Base-by-base conservation (phyloP, 805 yeast genomes). In the Lipomyces mesembrius region DNA sequence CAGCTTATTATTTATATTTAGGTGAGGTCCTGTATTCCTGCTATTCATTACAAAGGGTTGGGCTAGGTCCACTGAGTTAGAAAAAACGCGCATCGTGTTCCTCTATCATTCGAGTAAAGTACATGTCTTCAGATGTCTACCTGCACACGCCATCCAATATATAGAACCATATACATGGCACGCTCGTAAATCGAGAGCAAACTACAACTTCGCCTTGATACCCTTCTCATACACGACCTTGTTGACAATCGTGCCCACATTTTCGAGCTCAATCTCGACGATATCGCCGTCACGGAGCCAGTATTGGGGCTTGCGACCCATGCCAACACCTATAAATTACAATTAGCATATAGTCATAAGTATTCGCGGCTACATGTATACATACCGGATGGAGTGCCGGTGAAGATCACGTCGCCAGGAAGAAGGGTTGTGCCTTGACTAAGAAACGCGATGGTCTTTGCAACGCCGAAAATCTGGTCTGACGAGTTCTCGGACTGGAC, bases 351-450 rank as follows among this genome's bases (percentile, higher is more conserved):
- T 8, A 32, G 9, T 27, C 32, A 29, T 35, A 27, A 29, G 22
- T 2, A 27, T 22, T 5, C 37, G 46, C 3, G n/a, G 53, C 14
- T 14, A 20, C 8, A 20, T n/a, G n/a, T 12, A 29, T 7, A 37
- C 54, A 11, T 55, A 68, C 71, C 71, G 20, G 81, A 75, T 9
- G 88, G 88, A 6, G 88, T 85, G 4, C 88, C 88, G 64, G 86
- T 84, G 72, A 83, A 82, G 62, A 85, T 82, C 29, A 85, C 67
- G 71, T 83, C 86, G 54, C 88, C 88, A 0, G 87, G 86, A 59
- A 76, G 74, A 49, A 85, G 78, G 0, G 88, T 85, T 3, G 84
- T 77, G 9, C 87, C 87, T 68, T 82, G 83, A 39, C 84, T 79
- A 64, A 85, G 73, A 73, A 83, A 84, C 17, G 84, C 76, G 35